phyloP scores from a whole-genome alignment of 257 asterid genomes.

The Fraxinus cuspidata region DNA sequence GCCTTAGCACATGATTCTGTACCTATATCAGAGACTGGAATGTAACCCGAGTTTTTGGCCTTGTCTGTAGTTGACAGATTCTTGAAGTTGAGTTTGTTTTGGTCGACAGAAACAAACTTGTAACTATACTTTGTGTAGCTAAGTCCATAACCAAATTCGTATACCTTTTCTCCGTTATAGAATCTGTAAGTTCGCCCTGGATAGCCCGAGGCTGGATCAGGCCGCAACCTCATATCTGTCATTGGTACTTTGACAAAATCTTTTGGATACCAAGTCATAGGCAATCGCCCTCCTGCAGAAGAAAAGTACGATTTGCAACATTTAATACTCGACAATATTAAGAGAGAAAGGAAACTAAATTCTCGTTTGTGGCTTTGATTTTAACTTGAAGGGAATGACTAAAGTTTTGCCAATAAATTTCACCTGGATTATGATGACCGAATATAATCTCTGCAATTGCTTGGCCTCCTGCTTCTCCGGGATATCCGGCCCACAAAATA shows the following conservation, averaged over 20 bases:
- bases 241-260: slow-evolving; percentile 59
- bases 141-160: slow-evolving; percentile 71
- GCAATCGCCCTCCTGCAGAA: slow-evolving; percentile 64
- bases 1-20: slow-evolving; percentile 27
- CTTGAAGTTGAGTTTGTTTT: slow-evolving; percentile 38
- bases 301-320: not conserved
- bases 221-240: slow-evolving; percentile 81
- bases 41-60: not conserved
- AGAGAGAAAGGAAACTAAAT: not conserved
- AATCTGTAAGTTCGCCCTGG: slow-evolving; percentile 79
- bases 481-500: slow-evolving; percentile 85
- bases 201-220: slow-evolving; percentile 53
- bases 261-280: slow-evolving; percentile 77
- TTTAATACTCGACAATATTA: not conserved
- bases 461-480: slow-evolving; percentile 74
- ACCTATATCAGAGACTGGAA: slow-evolving; percentile 34
- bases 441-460: slow-evolving; percentile 74
- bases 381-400: not conserved
- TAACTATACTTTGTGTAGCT: slow-evolving; percentile 70
- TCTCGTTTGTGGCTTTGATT: not conserved
- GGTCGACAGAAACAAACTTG: slow-evolving; percentile 40
- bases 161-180: slow-evolving; percentile 60
- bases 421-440: slow-evolving; percentile 81
- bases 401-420: not conserved
- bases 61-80: not conserved